Evolutionary conservation across 2,329 filamentous ascomycete species (phyloP).

Genomic region (Lachnellula subtilissima): DNA sequence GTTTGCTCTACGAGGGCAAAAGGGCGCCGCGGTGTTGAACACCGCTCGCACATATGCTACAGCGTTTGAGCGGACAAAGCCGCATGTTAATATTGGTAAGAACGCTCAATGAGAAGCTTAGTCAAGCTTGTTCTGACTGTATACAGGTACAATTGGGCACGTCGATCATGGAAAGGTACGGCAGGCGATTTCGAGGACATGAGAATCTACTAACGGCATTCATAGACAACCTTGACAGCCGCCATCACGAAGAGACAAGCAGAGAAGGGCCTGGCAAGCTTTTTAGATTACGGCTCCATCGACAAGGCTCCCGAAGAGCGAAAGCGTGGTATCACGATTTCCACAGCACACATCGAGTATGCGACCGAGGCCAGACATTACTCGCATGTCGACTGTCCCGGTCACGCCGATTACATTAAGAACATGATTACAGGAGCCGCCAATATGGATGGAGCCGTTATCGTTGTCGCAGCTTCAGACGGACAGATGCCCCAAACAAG

Average conservation of each 20-base stretch:
- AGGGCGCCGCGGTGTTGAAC: conserved; percentile 59
- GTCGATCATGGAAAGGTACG: conserved; percentile 98
- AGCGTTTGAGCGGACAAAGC: conserved; percentile 83
- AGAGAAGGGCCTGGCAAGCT: conserved; percentile 88
- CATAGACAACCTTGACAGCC: conserved; percentile 90
- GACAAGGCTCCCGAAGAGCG: conserved; percentile 99
- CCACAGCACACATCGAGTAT: conserved; percentile 98
- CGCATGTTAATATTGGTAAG: conserved; percentile 95
- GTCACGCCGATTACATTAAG: conserved; percentile 99
- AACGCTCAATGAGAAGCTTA: background rate
- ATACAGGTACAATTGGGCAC: conserved; percentile 87
- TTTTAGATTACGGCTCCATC: conserved; percentile 95
- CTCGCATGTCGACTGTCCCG: conserved; percentile 98
- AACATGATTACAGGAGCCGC: conserved; percentile 99
- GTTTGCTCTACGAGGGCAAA: conserved; percentile 58
- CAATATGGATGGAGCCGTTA: conserved; percentile 98
- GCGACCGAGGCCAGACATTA: conserved; percentile 91
- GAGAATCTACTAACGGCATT: conserved; percentile 19
- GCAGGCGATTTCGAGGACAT: background rate
- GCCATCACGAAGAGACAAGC: conserved; percentile 98
- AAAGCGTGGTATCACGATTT: conserved; percentile 99
- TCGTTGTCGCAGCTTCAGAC: conserved; percentile 96
- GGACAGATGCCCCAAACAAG: conserved; percentile 99
- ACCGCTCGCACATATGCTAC: conserved; percentile 58
- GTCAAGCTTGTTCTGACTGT: conserved; percentile 11